Evolutionary conservation across 352 stramenopile species (phyloP).

Genomic region (Pythium phragmitis): DNA sequence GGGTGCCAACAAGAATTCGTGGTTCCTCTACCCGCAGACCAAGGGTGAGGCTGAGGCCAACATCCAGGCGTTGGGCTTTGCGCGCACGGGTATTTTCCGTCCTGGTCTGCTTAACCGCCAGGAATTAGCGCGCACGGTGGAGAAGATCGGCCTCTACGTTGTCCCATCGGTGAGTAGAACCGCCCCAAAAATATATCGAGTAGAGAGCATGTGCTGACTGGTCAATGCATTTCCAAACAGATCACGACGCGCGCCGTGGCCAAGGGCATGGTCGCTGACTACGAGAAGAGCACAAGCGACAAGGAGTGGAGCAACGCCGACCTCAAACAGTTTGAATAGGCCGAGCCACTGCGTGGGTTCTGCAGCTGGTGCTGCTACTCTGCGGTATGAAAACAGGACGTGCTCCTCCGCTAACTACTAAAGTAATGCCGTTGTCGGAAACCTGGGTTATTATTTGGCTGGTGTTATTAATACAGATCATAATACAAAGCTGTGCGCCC

Average conservation of each 20-base stretch:
- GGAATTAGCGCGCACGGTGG: conserved; percentile 47
- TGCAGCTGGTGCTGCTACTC: no score
- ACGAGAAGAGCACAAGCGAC: conserved; percentile 39
- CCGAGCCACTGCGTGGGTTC: no score
- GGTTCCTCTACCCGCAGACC: conserved; percentile 77
- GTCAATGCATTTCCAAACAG: conserved; percentile 19
- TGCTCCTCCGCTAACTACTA: no score
- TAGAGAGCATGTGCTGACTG: background rate
- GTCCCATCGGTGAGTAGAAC: conserved; percentile 45
- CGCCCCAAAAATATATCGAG: background rate
- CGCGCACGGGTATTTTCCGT: conserved; percentile 55
- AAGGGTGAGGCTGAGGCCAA: conserved; percentile 76
- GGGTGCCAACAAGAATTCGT: conserved; percentile 61
- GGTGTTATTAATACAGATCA: no score
- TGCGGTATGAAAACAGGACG: no score
- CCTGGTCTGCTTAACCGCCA: conserved; percentile 60
- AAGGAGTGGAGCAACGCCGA: conserved; percentile 51
- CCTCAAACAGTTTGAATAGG: conserved; percentile 40
- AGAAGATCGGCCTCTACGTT: conserved; percentile 52
- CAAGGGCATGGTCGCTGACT: conserved; percentile 70
- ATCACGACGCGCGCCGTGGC: conserved; percentile 50
- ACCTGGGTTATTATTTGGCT: no score
- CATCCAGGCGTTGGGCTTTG: conserved; percentile 55
- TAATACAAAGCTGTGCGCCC: no score
- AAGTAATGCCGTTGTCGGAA: no score